phyloP scores from a whole-genome alignment of 768 basidiomycete species.

The Naganishia friedmannii region DNA sequence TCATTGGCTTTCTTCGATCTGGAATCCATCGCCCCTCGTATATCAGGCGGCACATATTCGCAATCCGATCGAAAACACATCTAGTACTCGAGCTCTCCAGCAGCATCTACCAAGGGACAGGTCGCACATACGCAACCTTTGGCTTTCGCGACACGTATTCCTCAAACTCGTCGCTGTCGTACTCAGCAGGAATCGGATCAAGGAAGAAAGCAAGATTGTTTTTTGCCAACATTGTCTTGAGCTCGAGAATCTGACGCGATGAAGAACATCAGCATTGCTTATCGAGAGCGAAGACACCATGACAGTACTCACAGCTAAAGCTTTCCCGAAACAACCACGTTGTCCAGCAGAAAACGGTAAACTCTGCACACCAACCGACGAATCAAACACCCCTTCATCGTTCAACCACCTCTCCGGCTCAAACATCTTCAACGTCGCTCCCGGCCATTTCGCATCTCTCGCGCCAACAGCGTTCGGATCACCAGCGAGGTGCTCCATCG shows the following conservation, averaged over 20 bases:
- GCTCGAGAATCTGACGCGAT: slow-evolving; percentile 38
- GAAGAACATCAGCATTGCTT: background rate
- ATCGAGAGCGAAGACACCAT: too few species aligned
- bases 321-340: slow-evolving; percentile 46
- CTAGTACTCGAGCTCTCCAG: too few species aligned
- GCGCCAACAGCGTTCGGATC: background rate
- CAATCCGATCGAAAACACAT: too few species aligned
- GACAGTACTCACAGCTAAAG: slow-evolving; percentile 40
- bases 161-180: slow-evolving; percentile 1
- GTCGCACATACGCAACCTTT: slow-evolving; percentile 11
- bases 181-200: slow-evolving; percentile 33
- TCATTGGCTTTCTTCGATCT: too few species aligned
- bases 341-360: slow-evolving; percentile 44
- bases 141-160: slow-evolving; percentile 20
- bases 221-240: slow-evolving; percentile 41
- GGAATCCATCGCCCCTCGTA: too few species aligned
- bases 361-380: slow-evolving; percentile 38
- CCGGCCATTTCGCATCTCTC: background rate
- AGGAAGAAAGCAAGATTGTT: slow-evolving; percentile 46
- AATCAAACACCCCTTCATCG: slow-evolving; percentile 34
- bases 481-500: background rate
- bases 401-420: slow-evolving; percentile 45
- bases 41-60: too few species aligned
- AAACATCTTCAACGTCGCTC: slow-evolving; percentile 26
- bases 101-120: slow-evolving; percentile 9